These are phyloP conservation scores for Hysterangium stoloniferum DNA, from an alignment of 768 basidiomycete genomes.

Conservation along the genomic window DNA sequence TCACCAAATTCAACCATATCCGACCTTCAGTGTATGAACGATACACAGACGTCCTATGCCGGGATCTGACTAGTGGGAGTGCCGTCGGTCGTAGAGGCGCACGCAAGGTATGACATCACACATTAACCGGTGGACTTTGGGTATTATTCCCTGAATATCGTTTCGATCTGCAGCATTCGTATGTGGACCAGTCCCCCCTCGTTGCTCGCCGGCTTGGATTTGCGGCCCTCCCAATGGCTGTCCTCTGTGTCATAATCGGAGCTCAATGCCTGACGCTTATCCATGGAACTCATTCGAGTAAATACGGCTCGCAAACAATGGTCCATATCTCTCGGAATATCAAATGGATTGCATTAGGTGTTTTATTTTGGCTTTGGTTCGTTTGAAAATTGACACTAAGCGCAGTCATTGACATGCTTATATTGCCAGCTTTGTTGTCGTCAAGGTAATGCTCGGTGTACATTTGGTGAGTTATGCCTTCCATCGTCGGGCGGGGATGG, in stretches of 20 bases:
- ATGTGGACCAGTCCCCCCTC: conserved; percentile 92
- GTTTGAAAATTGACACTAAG: conserved; percentile 20
- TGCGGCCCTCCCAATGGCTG: conserved; percentile 85
- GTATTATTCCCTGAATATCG: background rate
- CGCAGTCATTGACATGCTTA: background rate
- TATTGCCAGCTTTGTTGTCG: conserved; percentile 55
- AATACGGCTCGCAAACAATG: background rate
- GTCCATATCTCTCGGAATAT: conserved; percentile 40
- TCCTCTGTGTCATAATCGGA: conserved; percentile 69
- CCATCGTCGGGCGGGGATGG: conserved; percentile 66
- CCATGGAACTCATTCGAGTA: conserved; percentile 18
- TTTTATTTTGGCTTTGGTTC: conserved; percentile 82
- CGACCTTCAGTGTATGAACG: conserved; percentile 91
- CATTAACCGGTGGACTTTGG: background rate
- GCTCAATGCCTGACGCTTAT: conserved; percentile 61
- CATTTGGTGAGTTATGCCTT: conserved; percentile 81
- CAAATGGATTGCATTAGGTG: conserved; percentile 58
- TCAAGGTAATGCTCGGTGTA: conserved; percentile 91
- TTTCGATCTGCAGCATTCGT: conserved; percentile 53
- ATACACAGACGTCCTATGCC: conserved; percentile 91
- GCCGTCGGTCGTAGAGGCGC: conserved; percentile 58
- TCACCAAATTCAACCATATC: conserved; percentile 99
- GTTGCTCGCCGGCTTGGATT: conserved; percentile 93
- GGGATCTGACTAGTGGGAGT: conserved; percentile 79
- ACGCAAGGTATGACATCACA: conserved; percentile 49